Conservation (phyloP, 75 land plant genomes). For the Gnetum montanum region DNA sequence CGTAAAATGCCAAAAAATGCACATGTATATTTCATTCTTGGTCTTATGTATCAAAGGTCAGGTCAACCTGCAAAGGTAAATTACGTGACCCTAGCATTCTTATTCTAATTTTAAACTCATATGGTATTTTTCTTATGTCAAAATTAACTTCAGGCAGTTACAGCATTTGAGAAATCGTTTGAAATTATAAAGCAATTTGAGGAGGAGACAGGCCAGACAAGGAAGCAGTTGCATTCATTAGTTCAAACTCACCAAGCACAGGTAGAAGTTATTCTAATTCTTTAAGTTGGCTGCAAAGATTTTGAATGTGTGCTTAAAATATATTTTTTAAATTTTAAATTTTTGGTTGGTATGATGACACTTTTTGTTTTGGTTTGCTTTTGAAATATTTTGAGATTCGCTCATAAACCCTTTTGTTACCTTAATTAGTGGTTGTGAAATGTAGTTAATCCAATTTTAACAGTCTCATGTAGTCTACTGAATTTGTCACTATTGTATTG, state of each 20-base stretch:
- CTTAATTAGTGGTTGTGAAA: too few species aligned
- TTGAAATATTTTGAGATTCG: too few species aligned
- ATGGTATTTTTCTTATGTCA: neutral
- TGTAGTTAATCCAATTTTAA: too few species aligned
- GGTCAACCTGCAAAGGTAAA: slow-evolving; percentile 73
- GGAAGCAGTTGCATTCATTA: slow-evolving; percentile 58
- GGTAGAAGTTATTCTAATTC: slow-evolving; percentile 22
- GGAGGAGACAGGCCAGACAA: slow-evolving; percentile 42
- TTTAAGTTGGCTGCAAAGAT: neutral
- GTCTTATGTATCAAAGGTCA: slow-evolving; percentile 78
- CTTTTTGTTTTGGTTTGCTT: neutral
- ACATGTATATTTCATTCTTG: slow-evolving; percentile 76
- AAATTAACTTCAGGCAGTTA: slow-evolving; percentile 40
- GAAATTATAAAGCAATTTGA: slow-evolving; percentile 55
- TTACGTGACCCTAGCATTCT: neutral
- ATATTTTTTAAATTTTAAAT: neutral
- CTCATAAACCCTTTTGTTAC: too few species aligned
- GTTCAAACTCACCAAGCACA: slow-evolving; percentile 77
- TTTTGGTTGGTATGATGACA: neutral
- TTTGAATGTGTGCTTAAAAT: too few species aligned
- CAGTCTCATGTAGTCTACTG: too few species aligned
- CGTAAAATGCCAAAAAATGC: slow-evolving; percentile 88
- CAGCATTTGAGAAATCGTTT: slow-evolving; percentile 64
- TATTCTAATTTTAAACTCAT: neutral
- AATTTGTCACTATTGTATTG: too few species aligned